Conservation (phyloP, 1,139 yeast genomes). For the Blastobotrys elegans region DNA sequence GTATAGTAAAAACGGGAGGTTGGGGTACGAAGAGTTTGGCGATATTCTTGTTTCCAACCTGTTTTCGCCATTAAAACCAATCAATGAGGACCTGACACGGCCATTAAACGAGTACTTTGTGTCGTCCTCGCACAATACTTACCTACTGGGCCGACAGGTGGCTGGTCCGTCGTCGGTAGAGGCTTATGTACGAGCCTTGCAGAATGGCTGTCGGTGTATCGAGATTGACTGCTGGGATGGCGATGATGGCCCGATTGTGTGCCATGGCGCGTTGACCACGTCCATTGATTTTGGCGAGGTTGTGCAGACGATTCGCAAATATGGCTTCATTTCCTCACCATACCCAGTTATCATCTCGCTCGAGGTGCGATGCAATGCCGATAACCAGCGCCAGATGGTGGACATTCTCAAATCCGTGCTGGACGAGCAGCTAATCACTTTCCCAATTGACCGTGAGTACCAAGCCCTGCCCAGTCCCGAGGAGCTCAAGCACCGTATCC, state of each 20-base stretch:
- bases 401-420: slow-evolving; percentile 49
- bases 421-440: slow-evolving; percentile 52
- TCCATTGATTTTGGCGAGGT: slow-evolving; percentile 69
- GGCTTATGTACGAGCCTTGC: slow-evolving; percentile 83
- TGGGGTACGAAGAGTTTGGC: slow-evolving; percentile 50
- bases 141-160: slow-evolving; percentile 82
- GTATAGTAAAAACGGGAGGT: slow-evolving; percentile 33
- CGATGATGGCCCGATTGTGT: slow-evolving; percentile 72
- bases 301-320: slow-evolving; percentile 64
- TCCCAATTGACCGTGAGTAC: slow-evolving; percentile 35
- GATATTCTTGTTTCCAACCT: slow-evolving; percentile 48
- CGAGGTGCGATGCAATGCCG: slow-evolving; percentile 70
- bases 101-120: slow-evolving; percentile 85
- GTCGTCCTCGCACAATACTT: slow-evolving; percentile 93
- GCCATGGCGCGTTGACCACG: slow-evolving; percentile 85
- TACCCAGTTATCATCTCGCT: slow-evolving; percentile 83
- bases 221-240: slow-evolving; percentile 98
- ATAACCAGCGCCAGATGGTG: slow-evolving; percentile 58
- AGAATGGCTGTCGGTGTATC: slow-evolving; percentile 86
- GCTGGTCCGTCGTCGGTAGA: slow-evolving; percentile 89
- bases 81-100: slow-evolving; percentile 46
- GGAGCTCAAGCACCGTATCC: slow-evolving; percentile 59
- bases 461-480: slow-evolving; percentile 62
- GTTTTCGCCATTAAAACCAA: slow-evolving; percentile 33
- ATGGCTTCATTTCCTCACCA: slow-evolving; percentile 80